These are phyloP conservation scores for Globisporangium okanoganense DNA, from an alignment of 352 stramenopile species.

Conservation along the genomic window DNA sequence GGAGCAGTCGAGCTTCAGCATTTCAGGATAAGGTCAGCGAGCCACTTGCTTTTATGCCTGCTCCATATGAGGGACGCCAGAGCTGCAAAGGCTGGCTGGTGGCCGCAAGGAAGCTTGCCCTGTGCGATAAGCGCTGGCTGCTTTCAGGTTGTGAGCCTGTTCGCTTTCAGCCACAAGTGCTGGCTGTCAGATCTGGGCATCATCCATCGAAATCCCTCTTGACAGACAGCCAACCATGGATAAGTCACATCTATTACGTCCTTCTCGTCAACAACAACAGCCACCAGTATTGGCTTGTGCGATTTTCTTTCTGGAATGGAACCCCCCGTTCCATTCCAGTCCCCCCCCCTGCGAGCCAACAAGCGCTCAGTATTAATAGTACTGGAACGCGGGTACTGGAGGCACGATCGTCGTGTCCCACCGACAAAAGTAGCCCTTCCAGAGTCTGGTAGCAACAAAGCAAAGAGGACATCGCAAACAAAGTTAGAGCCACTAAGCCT, in stretches of 20 bases:
- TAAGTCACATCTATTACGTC: background rate
- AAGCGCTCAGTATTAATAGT: constrained; percentile 47
- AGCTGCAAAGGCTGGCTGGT: too few species aligned
- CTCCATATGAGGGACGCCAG: too few species aligned
- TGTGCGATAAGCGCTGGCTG: too few species aligned
- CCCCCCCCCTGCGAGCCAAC: too few species aligned
- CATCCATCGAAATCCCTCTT: background rate
- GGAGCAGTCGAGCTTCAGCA: too few species aligned
- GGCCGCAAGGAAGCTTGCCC: too few species aligned
- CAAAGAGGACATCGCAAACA: background rate
- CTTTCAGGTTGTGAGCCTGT: too few species aligned
- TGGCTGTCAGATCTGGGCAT: background rate
- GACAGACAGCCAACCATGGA: background rate
- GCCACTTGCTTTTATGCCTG: too few species aligned
- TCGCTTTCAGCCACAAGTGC: background rate
- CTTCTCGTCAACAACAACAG: background rate
- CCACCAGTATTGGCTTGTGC: too few species aligned
- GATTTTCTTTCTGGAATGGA: background rate
- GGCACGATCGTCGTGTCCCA: constrained; percentile 80
- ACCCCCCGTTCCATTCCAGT: too few species aligned
- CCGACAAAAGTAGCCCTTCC: constrained; percentile 84
- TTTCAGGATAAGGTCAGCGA: too few species aligned
- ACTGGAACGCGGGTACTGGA: constrained; percentile 61
- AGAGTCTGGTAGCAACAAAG: constrained; percentile 63
- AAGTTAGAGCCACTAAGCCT: background rate